Evolutionary conservation across 768 basidiomycete species (phyloP), one percentile per base, ranked within the genome.

Genomic region (Leccinum fibrillosum): DNA sequence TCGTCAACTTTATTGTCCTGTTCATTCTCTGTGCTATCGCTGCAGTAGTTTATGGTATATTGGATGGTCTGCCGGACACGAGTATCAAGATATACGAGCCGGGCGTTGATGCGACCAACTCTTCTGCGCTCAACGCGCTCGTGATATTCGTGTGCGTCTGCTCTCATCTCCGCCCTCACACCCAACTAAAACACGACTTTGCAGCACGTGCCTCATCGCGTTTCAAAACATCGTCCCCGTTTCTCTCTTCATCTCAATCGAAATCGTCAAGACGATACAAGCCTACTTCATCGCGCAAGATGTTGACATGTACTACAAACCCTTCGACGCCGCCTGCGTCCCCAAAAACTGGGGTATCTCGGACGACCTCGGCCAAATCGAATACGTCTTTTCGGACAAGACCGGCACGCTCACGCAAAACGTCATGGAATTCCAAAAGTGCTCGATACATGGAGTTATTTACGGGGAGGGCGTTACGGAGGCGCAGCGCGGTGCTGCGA

Each of bases 301-400:
- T 69, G 66, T 94, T 63, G 95, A 98, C 72, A 95, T 98, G 93
- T 97, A 93, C 78, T 97, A 97, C 75, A 77, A 82, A 58, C 85
- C 88, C 37, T 88, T 88, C 71, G 86, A 97, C 69, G 88, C 91
- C 2, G 77, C 92, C 1, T 98, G 96, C 66, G 86, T 94, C 4
- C 95, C 96, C 26, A 98, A 98, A 73, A 95, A 92, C 5, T 98
- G 96, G 95, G 96, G 95, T 70, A 95, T 98, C 66, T 97, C 94
- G 3, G 96, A 98, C 70, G 96, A 98, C 75, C 85, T 99, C 2
- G 96, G 96, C 25, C 96, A 98, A 76, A 98, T 98, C 73, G 95
- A 98, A 77, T 99, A 96, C 72, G 80, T 89, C 68, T 89, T 89
- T 69, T 94, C 90, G 10, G 93, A 95, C 81, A 96, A 96, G 79